Evolutionary conservation across 345 rosid genomes (phyloP), one percentile per base, ranked within the genome.

Genomic region (Eucalyptus tenuipes): DNA sequence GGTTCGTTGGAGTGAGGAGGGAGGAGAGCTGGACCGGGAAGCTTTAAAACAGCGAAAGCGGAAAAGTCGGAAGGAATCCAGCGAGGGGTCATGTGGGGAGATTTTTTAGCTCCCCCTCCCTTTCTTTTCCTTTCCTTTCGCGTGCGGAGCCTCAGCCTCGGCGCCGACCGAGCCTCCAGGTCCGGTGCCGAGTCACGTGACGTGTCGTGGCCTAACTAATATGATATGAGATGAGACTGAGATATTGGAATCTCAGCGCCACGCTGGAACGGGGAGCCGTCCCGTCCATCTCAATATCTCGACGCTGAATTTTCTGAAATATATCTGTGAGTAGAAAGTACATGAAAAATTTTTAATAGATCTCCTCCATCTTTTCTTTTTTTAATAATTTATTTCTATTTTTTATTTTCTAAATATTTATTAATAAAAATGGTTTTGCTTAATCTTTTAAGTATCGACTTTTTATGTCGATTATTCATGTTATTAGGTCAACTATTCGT

Each of bases 11-110:
- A 80, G 89, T 44, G 75, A 10, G 52, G 75, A 7, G 71, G 44
- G 86, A 27, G 55, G n/a, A 50, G 75, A 82, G 87, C 53, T 24
- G 29, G 61, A 55, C 44, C 44, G 40, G 33, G 31, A 24, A 44
- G 84, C 59, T 68, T 87, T 75, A 59, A 68, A 64, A 31, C 85
- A 87, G 85, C 80, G 85, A 87, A 87, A 68, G 88, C 88, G 59
- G 27, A 87, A 86, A 48, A 66, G 61, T 10, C 75, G 47, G 10
- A 49, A 37, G 40, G 64, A 75, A 75, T 75, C 84, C 47, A 27
- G 68, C 68, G 79, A 44, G 84, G 47, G 7, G 47, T 24, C 81
- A 71, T 33, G 81, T 17, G 33, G 66, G 16, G 84, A 37, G 47
- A 37, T 20, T 40, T 75, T 75, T 75, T 18, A 52, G 57, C 57